These are phyloP conservation scores for Plasmodium vivax DNA, from an alignment of 169 alveolate species.

Conservation along the genomic window DNA sequence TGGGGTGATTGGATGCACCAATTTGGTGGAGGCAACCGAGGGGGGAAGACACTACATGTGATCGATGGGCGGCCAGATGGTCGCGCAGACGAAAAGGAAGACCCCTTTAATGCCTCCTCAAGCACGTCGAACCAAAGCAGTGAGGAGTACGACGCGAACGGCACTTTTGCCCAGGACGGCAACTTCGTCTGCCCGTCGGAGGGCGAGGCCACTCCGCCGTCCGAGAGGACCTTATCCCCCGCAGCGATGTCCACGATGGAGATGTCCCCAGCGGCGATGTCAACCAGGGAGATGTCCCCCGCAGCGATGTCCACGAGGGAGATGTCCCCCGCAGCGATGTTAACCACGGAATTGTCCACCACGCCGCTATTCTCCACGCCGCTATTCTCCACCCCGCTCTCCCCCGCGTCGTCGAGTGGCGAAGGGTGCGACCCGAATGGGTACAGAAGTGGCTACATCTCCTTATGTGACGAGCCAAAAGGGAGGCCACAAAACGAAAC, in stretches of 20 bases:
- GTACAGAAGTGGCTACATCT: background rate
- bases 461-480: background rate
- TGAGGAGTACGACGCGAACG: background rate
- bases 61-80: background rate
- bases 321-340: background rate
- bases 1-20: constrained; percentile 81
- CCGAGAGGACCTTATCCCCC: background rate
- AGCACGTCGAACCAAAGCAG: background rate
- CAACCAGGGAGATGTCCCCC: background rate
- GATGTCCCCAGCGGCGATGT: background rate
- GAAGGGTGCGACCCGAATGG: background rate
- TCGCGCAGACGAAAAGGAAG: background rate
- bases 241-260: too few relatives aligned
- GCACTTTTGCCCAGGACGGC: background rate
- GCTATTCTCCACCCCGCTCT: background rate
- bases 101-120: background rate
- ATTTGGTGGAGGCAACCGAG: constrained; percentile 85
- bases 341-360: background rate
- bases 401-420: background rate
- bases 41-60: constrained; percentile 82
- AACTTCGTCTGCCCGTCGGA: background rate
- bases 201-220: background rate
- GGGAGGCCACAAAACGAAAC: background rate
- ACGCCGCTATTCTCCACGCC: background rate
- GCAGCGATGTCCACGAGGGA: background rate